Conservation (phyloP, 192 early-diverging fungal genomes). For the Globomyces pollinis-pini region DNA sequence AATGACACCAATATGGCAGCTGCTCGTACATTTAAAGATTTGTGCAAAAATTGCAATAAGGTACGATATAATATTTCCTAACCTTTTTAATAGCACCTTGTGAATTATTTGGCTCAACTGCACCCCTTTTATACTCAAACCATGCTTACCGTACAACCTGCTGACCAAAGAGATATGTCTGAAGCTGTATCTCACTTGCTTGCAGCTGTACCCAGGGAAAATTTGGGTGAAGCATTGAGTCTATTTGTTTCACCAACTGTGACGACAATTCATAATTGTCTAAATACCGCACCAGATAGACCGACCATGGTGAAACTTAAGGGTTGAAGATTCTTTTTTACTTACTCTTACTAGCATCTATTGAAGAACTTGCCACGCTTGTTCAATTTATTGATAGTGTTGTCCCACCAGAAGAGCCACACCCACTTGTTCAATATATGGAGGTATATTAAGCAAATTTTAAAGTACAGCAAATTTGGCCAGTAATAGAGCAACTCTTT, state of each 20-base stretch:
- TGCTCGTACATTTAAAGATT: slow-evolving; percentile 75
- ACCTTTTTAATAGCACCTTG: slow-evolving; percentile 43
- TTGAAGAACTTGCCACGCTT: slow-evolving; percentile 58
- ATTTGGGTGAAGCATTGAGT: slow-evolving; percentile 54
- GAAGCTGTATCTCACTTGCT: slow-evolving; percentile 85
- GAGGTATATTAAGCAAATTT: no score
- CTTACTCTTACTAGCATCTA: slow-evolving; percentile 23
- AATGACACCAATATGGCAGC: slow-evolving; percentile 76
- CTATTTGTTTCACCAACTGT: slow-evolving; percentile 69
- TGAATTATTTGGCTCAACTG: slow-evolving; percentile 70
- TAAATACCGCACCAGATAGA: slow-evolving; percentile 22
- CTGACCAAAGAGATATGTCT: slow-evolving; percentile 72
- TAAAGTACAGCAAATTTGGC: slow-evolving; percentile 70
- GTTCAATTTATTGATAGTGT: slow-evolving; percentile 47
- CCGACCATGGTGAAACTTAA: neutral
- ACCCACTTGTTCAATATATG: slow-evolving; percentile 62
- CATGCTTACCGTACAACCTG: slow-evolving; percentile 53
- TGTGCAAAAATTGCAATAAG: slow-evolving; percentile 85
- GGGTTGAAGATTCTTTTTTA: neutral
- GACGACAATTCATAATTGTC: slow-evolving; percentile 48
- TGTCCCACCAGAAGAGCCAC: slow-evolving; percentile 31
- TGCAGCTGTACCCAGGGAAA: slow-evolving; percentile 61
- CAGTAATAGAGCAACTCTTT: slow-evolving; percentile 55
- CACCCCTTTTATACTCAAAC: slow-evolving; percentile 77
- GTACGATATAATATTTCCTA: slow-evolving; percentile 46